Evolutionary conservation across 768 basidiomycete genomes (phyloP), one percentile per base, ranked within the genome.

Genomic region (Hydnomerulius pinastri): DNA sequence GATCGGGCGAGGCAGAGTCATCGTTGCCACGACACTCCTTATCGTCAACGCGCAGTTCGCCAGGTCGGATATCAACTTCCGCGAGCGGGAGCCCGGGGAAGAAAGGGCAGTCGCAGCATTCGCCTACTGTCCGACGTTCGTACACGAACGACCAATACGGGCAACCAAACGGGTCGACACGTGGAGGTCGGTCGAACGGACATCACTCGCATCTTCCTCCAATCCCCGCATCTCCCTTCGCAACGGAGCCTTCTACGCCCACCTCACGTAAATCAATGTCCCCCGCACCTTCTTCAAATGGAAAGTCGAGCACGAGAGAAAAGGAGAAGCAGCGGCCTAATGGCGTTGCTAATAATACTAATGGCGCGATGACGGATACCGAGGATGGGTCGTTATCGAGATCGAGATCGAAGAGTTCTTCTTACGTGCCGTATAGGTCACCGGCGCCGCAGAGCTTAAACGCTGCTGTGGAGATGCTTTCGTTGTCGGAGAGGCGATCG

Each of bases 381-480:
- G 67, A 69, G 61, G 59, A 69, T 57, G 74, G 74, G 40, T 70
- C 76, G 6, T 66, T 66, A 39, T 71, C 78, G n/a, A 77, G 80
- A 33, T 69, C 71, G 36, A 72, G 77, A 54, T 66, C 77, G 20
- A 85, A 81, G 60, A 77, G 80, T 38, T 78, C 81, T 15, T 74
- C 82, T 12, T 78, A 79, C 59, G 68, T 82, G 25, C 72, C 82
- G 13, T 73, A 78, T 65, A 76, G 76, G 46, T 70, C 82, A 15
- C 79, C 79, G 38, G 77, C 73, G 46, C 84, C 85, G 1, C 87
- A 89, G 68, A 88, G 86, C 54, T 73, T 91, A 39, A 80, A 77
- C 56, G 87, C 87, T 48, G 87, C 86, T 13, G 70, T 86, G 28
- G 85, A 90, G 66, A 78, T 83, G 69, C 68, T 90, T 9, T 67